phyloP scores from a whole-genome alignment of 2,329 filamentous ascomycete species.

The Penicillium janthinellum region DNA sequence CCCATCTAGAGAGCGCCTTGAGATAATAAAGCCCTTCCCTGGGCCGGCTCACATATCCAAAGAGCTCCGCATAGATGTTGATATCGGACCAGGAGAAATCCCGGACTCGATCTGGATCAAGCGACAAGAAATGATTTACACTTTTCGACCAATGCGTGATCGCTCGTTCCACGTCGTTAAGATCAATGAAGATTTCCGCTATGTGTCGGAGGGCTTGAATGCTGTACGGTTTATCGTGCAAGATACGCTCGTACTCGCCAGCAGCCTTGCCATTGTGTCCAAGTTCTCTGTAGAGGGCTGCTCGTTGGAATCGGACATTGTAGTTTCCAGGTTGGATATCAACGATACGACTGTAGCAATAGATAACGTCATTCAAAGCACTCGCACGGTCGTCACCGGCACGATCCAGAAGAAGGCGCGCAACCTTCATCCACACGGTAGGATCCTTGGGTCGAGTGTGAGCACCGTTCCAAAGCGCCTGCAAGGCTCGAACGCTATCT shows the following conservation, averaged over 20 bases:
- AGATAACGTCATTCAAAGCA: slow-evolving; percentile 52
- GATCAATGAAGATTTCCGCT: slow-evolving; percentile 59
- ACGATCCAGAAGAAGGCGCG: slow-evolving; percentile 55
- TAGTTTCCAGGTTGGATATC: slow-evolving; percentile 55
- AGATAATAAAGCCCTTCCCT: slow-evolving; percentile 68
- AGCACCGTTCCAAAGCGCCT: slow-evolving; percentile 60
- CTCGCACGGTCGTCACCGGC: slow-evolving; percentile 48
- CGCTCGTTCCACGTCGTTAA: slow-evolving; percentile 52
- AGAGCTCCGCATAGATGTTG: slow-evolving; percentile 81
- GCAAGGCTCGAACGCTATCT: slow-evolving; percentile 58
- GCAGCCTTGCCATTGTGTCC: slow-evolving; percentile 51
- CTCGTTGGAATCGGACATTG: slow-evolving; percentile 57
- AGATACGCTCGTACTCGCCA: slow-evolving; percentile 56
- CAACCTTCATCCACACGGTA: slow-evolving; percentile 60
- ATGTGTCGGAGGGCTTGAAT: slow-evolving; percentile 57
- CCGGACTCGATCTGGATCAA: slow-evolving; percentile 47
- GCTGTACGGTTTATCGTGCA: slow-evolving; percentile 57
- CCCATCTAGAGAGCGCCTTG: slow-evolving; percentile 75
- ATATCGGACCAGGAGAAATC: slow-evolving; percentile 76
- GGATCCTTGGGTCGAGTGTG: slow-evolving; percentile 58
- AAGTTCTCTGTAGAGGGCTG: slow-evolving; percentile 57
- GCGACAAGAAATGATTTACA: slow-evolving; percentile 51
- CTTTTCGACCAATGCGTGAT: slow-evolving; percentile 55
- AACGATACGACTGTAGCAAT: slow-evolving; percentile 58
- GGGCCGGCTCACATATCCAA: slow-evolving; percentile 65